These are phyloP conservation scores for Beauveria varroae DNA, from an alignment of 2,329 filamentous ascomycete species.

Conservation along the genomic window DNA sequence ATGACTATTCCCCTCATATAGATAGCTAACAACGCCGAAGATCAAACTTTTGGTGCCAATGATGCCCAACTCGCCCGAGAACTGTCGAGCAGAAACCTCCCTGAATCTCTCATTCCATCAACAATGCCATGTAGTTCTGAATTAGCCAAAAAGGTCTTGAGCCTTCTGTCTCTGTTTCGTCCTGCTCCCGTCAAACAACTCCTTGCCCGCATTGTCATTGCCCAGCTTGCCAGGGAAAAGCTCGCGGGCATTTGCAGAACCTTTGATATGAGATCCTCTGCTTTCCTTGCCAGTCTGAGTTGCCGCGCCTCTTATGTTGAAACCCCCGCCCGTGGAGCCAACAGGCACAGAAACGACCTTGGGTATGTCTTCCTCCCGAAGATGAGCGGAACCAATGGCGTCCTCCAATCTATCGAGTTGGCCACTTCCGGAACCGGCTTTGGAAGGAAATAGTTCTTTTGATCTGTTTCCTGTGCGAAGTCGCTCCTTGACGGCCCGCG, in stretches of 20 bases:
- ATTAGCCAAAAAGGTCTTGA: constrained; percentile 56
- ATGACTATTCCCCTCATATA: neutral
- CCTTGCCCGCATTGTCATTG: constrained; percentile 51
- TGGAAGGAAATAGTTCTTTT: constrained; percentile 35
- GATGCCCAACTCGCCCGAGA: neutral
- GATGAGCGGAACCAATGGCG: constrained; percentile 30
- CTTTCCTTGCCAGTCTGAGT: constrained; percentile 35
- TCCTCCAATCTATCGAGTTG: constrained; percentile 32
- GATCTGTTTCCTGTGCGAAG: constrained; percentile 22
- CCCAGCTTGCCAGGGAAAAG: constrained; percentile 53
- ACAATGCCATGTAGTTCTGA: neutral
- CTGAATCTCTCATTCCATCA: neutral
- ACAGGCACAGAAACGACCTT: constrained; percentile 51
- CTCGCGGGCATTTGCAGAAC: constrained; percentile 57
- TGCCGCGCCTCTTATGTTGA: constrained; percentile 55
- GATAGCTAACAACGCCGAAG: neutral
- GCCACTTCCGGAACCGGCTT: constrained; percentile 18
- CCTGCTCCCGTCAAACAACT: constrained; percentile 53
- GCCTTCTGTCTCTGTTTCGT: constrained; percentile 56
- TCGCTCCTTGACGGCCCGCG: constrained; percentile 27
- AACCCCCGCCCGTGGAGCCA: constrained; percentile 33
- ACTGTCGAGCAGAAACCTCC: neutral
- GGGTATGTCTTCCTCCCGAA: constrained; percentile 35
- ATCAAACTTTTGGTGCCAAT: neutral
- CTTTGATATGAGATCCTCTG: constrained; percentile 59